Conservation (phyloP, 805 yeast genomes). For the Gaillardinia entomophila region DNA sequence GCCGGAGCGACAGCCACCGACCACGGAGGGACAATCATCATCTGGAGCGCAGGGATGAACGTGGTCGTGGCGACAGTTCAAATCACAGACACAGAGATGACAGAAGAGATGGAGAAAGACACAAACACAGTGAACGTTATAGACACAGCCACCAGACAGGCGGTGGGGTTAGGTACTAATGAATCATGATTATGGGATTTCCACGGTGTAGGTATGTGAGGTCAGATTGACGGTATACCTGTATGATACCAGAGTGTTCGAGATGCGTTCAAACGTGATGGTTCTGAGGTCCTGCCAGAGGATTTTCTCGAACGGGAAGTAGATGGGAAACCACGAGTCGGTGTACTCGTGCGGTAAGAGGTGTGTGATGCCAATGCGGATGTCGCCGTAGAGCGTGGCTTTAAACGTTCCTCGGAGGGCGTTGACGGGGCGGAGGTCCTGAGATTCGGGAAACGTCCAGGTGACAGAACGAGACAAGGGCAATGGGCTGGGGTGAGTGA, state of each 20-base stretch:
- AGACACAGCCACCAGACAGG: slow-evolving; percentile 6
- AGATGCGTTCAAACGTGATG: slow-evolving; percentile 9
- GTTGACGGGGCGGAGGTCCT: slow-evolving; percentile 52
- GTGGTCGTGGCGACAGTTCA: too few species aligned
- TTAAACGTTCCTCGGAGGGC: slow-evolving; percentile 73
- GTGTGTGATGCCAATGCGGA: slow-evolving; percentile 41
- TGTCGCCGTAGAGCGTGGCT: slow-evolving; percentile 60
- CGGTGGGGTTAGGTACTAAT: too few species aligned
- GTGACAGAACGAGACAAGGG: slow-evolving; percentile 12
- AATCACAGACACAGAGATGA: slow-evolving; percentile 2
- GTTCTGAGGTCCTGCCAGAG: slow-evolving; percentile 4
- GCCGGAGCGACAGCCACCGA: slow-evolving; percentile 5
- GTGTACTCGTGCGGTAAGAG: slow-evolving; percentile 14
- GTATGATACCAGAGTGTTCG: too few species aligned
- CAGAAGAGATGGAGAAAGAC: slow-evolving; percentile 2
- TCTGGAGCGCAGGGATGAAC: too few species aligned
- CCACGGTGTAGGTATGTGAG: too few species aligned
- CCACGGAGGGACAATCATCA: slow-evolving; percentile 2
- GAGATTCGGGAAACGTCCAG: slow-evolving; percentile 38
- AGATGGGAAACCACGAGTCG: slow-evolving; percentile 33
- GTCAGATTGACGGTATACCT: too few species aligned
- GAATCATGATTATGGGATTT: too few species aligned
- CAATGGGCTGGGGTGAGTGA: slow-evolving; percentile 43
- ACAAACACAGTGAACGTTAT: slow-evolving; percentile 4
- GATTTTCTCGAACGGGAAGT: slow-evolving; percentile 23